These are phyloP conservation scores for Linnemannia hyalina DNA, from an alignment of 192 early-diverging fungal species.

Conservation along the genomic window DNA sequence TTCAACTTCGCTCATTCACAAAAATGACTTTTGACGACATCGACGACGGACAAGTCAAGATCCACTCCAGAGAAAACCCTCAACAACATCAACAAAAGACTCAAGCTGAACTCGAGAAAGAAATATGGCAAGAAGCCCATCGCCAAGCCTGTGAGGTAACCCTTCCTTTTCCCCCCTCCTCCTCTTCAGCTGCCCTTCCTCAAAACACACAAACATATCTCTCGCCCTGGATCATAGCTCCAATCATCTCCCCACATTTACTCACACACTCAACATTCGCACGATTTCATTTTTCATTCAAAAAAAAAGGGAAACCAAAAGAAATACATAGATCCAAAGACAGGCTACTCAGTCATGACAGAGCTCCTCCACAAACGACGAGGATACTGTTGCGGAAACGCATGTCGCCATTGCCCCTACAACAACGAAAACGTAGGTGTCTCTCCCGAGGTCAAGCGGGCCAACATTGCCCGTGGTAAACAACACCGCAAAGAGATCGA, in stretches of 20 bases:
- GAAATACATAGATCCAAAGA: constrained; percentile 75
- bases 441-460: constrained; percentile 58
- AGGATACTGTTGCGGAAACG: constrained; percentile 77
- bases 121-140: constrained; percentile 48
- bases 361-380: constrained; percentile 68
- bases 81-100: constrained; percentile 21
- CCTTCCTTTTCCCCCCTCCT: no score
- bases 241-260: not conserved
- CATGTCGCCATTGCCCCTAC: constrained; percentile 77
- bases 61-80: constrained; percentile 12
- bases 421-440: constrained; percentile 72
- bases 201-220: no score
- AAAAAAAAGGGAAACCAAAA: constrained; percentile 52
- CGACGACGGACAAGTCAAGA: constrained; percentile 36
- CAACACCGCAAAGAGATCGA: constrained; percentile 45
- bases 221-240: not conserved
- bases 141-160: constrained; percentile 53
- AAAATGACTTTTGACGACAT: not conserved
- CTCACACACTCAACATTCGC: not conserved
- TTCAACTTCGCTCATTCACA: not conserved
- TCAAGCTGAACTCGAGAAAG: constrained; percentile 44
- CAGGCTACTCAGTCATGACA: constrained; percentile 76
- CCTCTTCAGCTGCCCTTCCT: no score
- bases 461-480: constrained; percentile 42
- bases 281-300: not conserved